phyloP scores from a whole-genome alignment of 371 early-diverging fungal genomes.

The Lichtheimia ornata region DNA sequence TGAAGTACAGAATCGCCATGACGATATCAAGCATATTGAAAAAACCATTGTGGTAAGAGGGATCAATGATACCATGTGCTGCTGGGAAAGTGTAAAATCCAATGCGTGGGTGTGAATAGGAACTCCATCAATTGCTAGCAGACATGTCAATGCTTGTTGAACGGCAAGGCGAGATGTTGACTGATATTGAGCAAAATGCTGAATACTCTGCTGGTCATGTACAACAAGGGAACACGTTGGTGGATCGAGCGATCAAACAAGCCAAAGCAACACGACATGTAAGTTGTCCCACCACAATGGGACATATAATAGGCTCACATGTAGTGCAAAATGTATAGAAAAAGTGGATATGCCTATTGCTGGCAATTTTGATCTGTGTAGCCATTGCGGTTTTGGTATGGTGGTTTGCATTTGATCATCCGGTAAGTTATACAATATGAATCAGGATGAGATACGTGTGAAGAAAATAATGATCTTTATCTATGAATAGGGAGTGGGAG shows the following conservation, averaged over 20 bases:
- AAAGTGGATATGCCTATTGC: conserved; percentile 57
- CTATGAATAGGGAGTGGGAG: no score
- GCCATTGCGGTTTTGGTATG: conserved; percentile 43
- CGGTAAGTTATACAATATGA: conserved; percentile 6
- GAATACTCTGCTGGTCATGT: conserved; percentile 61
- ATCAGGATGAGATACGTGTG: no score
- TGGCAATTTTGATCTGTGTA: conserved; percentile 42
- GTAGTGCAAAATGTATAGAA: conserved; percentile 28
- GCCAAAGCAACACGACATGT: conserved; percentile 71
- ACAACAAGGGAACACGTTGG: conserved; percentile 62
- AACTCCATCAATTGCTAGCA: conserved; percentile 27
- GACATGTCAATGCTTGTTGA: conserved; percentile 83
- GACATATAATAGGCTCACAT: background rate
- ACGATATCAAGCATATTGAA: conserved; percentile 82
- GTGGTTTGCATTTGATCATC: conserved; percentile 36
- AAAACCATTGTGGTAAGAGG: conserved; percentile 63
- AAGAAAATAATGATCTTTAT: no score
- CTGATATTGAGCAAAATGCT: conserved; percentile 68
- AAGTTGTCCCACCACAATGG: conserved; percentile 6
- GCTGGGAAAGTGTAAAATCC: background rate
- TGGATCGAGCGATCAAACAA: conserved; percentile 61
- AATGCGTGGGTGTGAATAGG: conserved; percentile 32
- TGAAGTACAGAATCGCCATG: conserved; percentile 80
- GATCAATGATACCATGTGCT: background rate
- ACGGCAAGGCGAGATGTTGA: conserved; percentile 71